phyloP scores from a whole-genome alignment of 1,139 yeast species.

The Saccharomyces hybrid region DNA sequence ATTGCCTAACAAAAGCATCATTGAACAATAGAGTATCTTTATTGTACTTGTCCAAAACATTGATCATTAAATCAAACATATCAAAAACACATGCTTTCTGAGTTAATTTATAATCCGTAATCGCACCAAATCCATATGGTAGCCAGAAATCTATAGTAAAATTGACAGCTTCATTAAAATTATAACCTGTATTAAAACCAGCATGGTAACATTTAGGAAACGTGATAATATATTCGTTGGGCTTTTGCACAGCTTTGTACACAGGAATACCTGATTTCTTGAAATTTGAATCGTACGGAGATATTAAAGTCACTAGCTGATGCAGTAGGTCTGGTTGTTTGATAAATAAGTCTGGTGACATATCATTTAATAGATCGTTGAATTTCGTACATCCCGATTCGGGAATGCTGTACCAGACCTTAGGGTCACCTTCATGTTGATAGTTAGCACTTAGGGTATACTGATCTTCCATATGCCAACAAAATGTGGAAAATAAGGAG shows the following conservation, averaged over 20 bases:
- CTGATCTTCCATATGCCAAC: conserved; percentile 85
- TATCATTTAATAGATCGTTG: conserved; percentile 44
- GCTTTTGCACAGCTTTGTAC: conserved; percentile 68
- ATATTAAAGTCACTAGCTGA: conserved; percentile 73
- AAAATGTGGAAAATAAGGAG: conserved; percentile 64
- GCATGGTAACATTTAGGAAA: conserved; percentile 76
- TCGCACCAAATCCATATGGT: conserved; percentile 51
- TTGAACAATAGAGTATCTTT: conserved; percentile 7
- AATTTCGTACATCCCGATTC: conserved; percentile 46
- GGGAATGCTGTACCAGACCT: conserved; percentile 77
- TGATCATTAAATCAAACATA: conserved; percentile 33
- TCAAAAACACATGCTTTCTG: conserved; percentile 35
- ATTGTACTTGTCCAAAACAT: conserved; percentile 14
- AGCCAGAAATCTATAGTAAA: conserved; percentile 69
- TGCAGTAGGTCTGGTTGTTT: conserved; percentile 85
- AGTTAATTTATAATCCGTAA: conserved; percentile 44
- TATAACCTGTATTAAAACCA: conserved; percentile 72
- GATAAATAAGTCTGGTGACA: conserved; percentile 77
- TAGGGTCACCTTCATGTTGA: conserved; percentile 67
- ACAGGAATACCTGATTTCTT: conserved; percentile 49
- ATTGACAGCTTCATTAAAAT: conserved; percentile 75
- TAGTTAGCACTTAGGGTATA: conserved; percentile 72
- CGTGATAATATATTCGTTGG: conserved; percentile 71
- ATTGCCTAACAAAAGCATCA: conserved; percentile 19
- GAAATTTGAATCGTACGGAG: conserved; percentile 47